phyloP scores from a whole-genome alignment of 495 filamentous ascomycete genomes.

The Podospora comata region DNA sequence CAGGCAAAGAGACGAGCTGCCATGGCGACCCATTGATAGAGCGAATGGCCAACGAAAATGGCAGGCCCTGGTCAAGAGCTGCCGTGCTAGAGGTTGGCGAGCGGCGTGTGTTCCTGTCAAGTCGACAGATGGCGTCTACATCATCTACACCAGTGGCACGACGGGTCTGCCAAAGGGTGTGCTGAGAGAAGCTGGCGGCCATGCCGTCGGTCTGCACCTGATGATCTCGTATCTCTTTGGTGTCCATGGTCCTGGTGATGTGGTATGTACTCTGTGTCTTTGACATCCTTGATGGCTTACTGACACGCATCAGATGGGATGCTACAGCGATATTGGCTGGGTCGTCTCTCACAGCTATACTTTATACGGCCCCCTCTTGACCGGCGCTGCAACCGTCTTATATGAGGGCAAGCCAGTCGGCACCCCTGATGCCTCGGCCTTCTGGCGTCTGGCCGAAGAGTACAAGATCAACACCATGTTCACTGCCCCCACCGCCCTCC shows the following conservation, averaged over 20 bases:
- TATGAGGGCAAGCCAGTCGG: constrained; percentile 93
- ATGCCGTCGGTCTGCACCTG: constrained; percentile 80
- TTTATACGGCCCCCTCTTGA: constrained; percentile 70
- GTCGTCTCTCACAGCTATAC: constrained; percentile 84
- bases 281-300: background rate
- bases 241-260: constrained; percentile 74
- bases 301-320: constrained; percentile 25
- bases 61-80: constrained; percentile 70
- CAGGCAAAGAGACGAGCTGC: constrained; percentile 65
- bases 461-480: constrained; percentile 80
- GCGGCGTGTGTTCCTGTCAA: constrained; percentile 71
- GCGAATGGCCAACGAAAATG: constrained; percentile 69
- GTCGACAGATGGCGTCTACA: constrained; percentile 76
- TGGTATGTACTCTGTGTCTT: constrained; percentile 37
- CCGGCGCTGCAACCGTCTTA: constrained; percentile 80
- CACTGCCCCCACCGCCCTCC: constrained; percentile 81
- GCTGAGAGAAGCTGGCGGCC: constrained; percentile 75
- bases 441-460: constrained; percentile 83
- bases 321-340: constrained; percentile 73
- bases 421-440: constrained; percentile 79
- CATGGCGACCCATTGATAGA: constrained; percentile 66
- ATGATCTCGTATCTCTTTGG: constrained; percentile 76
- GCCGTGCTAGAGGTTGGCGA: constrained; percentile 58
- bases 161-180: constrained; percentile 90
- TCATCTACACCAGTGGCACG: constrained; percentile 89